phyloP scores from a whole-genome alignment of 495 filamentous ascomycete species.

The Penicillium steckii region DNA sequence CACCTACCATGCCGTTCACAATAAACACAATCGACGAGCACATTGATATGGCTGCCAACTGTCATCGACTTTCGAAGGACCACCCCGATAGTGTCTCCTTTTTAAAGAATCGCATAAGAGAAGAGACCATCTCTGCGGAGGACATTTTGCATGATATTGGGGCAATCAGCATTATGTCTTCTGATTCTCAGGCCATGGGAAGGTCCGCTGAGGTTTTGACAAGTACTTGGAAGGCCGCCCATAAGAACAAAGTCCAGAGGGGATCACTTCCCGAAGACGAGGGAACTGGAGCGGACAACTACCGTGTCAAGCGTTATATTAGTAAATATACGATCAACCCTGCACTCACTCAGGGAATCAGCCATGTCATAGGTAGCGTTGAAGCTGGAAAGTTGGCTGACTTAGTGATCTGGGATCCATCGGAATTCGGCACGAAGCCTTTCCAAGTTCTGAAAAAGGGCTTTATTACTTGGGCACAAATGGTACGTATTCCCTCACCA shows the following conservation, averaged over 20 bases:
- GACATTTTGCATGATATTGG: conserved; percentile 95
- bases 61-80: conserved; percentile 88
- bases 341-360: conserved; percentile 90
- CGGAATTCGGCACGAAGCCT: conserved; percentile 88
- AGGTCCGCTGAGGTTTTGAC: conserved; percentile 93
- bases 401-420: conserved; percentile 83
- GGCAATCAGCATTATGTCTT: conserved; percentile 97
- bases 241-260: conserved; percentile 94
- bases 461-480: conserved; percentile 80
- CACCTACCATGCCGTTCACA: conserved; percentile 94
- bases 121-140: conserved; percentile 96
- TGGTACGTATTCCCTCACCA: conserved; percentile 58
- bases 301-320: conserved; percentile 88
- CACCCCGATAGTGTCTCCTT: conserved; percentile 97
- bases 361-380: conserved; percentile 81
- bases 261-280: conserved; percentile 76
- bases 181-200: conserved; percentile 98
- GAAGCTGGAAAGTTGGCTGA: conserved; percentile 93
- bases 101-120: conserved; percentile 90
- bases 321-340: conserved; percentile 99
- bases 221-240: conserved; percentile 95
- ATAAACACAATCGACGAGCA: conserved; percentile 95
- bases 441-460: conserved; percentile 83
- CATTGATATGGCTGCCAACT: conserved; percentile 98
- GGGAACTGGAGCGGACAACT: conserved; percentile 83